These are phyloP conservation scores for Solanum peruvianum DNA, from an alignment of 257 asterid species.

Conservation along the genomic window DNA sequence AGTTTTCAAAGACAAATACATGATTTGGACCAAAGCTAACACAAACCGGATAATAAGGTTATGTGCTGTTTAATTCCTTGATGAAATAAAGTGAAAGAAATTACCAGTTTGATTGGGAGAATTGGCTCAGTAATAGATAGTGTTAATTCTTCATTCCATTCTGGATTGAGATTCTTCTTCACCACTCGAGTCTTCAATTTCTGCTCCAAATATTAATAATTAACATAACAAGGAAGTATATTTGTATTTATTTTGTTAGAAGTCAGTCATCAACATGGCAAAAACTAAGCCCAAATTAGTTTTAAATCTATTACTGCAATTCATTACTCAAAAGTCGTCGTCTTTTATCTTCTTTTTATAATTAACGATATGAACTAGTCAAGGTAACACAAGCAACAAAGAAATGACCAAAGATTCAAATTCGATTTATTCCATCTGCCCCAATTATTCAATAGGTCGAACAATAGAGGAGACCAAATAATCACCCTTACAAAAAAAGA, in stretches of 20 bases:
- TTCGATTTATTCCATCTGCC: not conserved
- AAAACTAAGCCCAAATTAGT: not conserved
- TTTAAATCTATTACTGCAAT: not conserved
- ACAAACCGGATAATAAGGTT: not conserved
- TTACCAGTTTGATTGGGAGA: slow-evolving; percentile 48
- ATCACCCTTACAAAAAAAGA: not conserved
- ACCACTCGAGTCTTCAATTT: slow-evolving; percentile 68
- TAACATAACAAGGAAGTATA: not conserved
- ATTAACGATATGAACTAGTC: not conserved
- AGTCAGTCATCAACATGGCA: not conserved
- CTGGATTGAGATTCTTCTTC: slow-evolving; percentile 56
- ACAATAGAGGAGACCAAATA: not conserved
- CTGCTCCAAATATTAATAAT: slow-evolving; percentile 17
- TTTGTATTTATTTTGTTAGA: not conserved
- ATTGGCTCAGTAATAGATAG: slow-evolving; percentile 42
- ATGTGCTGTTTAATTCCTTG: not conserved
- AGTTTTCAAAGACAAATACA: not conserved
- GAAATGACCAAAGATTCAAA: not conserved
- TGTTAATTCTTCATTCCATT: slow-evolving; percentile 73
- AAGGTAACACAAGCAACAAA: not conserved
- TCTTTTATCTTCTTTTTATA: not conserved
- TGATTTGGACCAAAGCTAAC: not conserved
- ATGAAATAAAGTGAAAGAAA: not conserved
- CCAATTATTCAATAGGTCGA: too few relatives aligned
- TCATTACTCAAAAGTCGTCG: not conserved